Evolutionary conservation across 495 filamentous ascomycete genomes (phyloP).

Genomic region (Penicillium crystallinum): DNA sequence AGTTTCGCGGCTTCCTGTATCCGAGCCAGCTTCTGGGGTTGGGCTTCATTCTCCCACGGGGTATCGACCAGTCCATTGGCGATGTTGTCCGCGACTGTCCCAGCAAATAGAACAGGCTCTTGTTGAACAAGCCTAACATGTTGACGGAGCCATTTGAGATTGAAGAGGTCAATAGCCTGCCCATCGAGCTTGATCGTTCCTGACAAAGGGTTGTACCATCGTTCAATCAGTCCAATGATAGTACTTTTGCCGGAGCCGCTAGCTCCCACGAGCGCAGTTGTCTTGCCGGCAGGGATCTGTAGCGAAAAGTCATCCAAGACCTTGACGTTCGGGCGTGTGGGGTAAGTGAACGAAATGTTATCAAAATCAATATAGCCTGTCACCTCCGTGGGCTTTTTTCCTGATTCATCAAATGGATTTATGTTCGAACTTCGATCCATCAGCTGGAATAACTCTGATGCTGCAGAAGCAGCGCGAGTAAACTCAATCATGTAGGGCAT

Average conservation of each 20-base stretch:
- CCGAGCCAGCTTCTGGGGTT: conserved; percentile 40
- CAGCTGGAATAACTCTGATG: conserved; percentile 31
- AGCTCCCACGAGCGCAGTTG: conserved; percentile 55
- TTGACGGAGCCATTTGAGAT: conserved; percentile 76
- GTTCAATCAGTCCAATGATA: conserved; percentile 77
- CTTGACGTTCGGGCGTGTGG: conserved; percentile 46
- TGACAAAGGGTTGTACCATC: conserved; percentile 75
- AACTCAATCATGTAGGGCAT: conserved; percentile 25
- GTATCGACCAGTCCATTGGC: conserved; percentile 65
- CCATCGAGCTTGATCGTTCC: conserved; percentile 72
- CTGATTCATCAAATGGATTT: conserved; percentile 21
- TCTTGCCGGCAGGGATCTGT: conserved; percentile 37
- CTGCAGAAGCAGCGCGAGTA: conserved; percentile 31
- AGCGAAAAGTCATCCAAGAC: conserved; percentile 47
- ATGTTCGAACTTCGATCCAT: conserved; percentile 31
- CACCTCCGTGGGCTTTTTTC: conserved; percentile 13
- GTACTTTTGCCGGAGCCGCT: conserved; percentile 81
- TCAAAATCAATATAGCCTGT: conserved; percentile 34
- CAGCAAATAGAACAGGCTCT: conserved; percentile 52
- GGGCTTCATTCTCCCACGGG: conserved; percentile 45
- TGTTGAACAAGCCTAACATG: conserved; percentile 67
- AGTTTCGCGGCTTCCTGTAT: conserved; percentile 60
- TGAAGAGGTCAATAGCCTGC: conserved; percentile 62
- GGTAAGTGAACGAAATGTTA: conserved; percentile 49
- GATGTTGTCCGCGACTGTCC: conserved; percentile 75